These are phyloP conservation scores for Neofusicoccum sp. DNA, from an alignment of 2,329 filamentous ascomycete genomes.

Conservation along the genomic window DNA sequence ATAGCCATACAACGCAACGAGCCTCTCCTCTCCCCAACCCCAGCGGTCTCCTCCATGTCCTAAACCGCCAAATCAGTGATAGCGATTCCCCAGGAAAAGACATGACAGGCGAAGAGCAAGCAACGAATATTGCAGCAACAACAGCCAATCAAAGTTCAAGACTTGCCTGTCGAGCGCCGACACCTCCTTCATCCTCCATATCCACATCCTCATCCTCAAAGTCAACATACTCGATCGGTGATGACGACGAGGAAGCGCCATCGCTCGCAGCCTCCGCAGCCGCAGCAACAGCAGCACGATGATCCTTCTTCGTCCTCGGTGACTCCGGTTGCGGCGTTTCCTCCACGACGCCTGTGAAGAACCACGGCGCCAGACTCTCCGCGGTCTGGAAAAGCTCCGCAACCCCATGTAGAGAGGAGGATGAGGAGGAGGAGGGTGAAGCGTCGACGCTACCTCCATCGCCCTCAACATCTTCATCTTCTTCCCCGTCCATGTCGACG, in stretches of 20 bases:
- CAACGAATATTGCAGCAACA: too few species aligned
- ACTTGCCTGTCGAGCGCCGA: not conserved
- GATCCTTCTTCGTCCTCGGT: not conserved
- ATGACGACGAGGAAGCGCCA: not conserved
- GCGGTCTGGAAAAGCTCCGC: not conserved
- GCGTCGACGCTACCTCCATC: too few species aligned
- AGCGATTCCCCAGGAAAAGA: too few species aligned
- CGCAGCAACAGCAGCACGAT: not conserved
- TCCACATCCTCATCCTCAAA: not conserved
- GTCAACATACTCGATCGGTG: not conserved
- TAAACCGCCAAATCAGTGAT: too few species aligned
- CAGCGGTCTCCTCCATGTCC: too few species aligned
- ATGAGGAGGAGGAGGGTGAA: not conserved
- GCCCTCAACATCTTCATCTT: not conserved
- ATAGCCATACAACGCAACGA: too few species aligned
- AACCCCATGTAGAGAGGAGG: not conserved
- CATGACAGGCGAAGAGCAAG: too few species aligned
- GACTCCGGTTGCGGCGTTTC: slow-evolving; percentile 6
- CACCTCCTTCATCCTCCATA: not conserved
- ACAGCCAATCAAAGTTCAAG: not conserved
- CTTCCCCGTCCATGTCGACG: not conserved
- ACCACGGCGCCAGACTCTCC: not conserved
- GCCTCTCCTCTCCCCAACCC: too few species aligned
- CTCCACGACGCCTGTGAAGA: not conserved
- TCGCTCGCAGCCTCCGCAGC: not conserved